phyloP scores from a whole-genome alignment of 352 stramenopile genomes.

The Pythium sp. region DNA sequence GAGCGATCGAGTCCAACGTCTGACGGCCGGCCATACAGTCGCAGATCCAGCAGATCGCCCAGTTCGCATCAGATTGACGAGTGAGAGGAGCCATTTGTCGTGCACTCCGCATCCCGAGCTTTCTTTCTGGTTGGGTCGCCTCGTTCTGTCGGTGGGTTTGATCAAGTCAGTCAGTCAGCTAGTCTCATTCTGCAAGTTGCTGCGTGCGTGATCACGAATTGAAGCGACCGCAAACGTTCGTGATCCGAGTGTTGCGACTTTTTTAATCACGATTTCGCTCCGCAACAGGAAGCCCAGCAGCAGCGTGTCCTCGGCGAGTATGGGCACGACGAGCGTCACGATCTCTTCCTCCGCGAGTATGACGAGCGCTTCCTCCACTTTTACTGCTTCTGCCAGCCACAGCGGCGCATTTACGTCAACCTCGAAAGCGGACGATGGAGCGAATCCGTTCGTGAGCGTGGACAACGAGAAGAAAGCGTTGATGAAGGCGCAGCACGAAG shows the following conservation, averaged over 20 bases:
- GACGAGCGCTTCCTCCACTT: background rate
- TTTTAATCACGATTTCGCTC: slow-evolving; percentile 18
- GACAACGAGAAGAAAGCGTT: slow-evolving; percentile 20
- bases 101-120: background rate
- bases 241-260: background rate
- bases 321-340: slow-evolving; percentile 13
- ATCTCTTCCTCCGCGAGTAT: slow-evolving; percentile 8
- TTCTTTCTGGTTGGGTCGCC: background rate
- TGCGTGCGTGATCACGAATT: background rate
- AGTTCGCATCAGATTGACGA: background rate
- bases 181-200: slow-evolving; percentile 3
- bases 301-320: slow-evolving; percentile 5
- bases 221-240: background rate
- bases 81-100: background rate
- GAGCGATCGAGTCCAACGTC: slow-evolving; percentile 5
- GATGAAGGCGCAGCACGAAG: slow-evolving; percentile 3
- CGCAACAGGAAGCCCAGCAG: slow-evolving; percentile 14
- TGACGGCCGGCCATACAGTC: background rate
- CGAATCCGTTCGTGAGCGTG: slow-evolving; percentile 1
- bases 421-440: background rate
- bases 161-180: background rate
- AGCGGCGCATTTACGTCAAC: slow-evolving; percentile 4
- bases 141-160: background rate
- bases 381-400: background rate
- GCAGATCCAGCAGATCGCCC: background rate